Evolutionary conservation across 208 protist genomes (phyloP).

Genomic region (Borovskyia barvae): DNA sequence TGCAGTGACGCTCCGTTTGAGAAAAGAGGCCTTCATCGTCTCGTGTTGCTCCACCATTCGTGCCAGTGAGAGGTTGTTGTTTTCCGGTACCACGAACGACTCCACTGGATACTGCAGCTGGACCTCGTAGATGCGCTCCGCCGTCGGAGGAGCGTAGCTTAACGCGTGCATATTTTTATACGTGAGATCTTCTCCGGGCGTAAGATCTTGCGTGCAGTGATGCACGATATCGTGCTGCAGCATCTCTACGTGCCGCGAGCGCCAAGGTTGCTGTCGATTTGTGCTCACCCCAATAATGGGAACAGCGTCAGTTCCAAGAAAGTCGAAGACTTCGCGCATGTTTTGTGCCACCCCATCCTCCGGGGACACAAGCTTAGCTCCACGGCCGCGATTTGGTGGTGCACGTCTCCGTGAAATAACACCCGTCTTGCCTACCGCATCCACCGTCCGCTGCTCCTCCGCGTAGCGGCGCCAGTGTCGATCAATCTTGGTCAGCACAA

Average conservation of each 20-base stretch:
- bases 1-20: constrained; percentile 22
- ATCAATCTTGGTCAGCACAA: constrained; percentile 87
- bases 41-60: constrained; percentile 70
- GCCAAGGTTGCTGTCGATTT: constrained; percentile 43
- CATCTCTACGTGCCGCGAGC: constrained; percentile 59
- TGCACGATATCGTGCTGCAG: constrained; percentile 83
- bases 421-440: constrained; percentile 32
- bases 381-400: background rate
- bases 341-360: constrained; percentile 51
- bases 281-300: constrained; percentile 72
- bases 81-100: constrained; percentile 70
- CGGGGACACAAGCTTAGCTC: constrained; percentile 5
- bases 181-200: constrained; percentile 40
- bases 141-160: constrained; percentile 81
- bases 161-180: constrained; percentile 56
- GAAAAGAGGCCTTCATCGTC: constrained; percentile 33
- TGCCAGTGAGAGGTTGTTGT: constrained; percentile 69
- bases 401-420: no score
- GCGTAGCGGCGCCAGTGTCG: constrained; percentile 49
- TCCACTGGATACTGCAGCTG: constrained; percentile 78
- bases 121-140: constrained; percentile 54
- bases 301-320: constrained; percentile 65
- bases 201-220: constrained; percentile 64
- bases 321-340: constrained; percentile 55
- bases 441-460: constrained; percentile 17